phyloP scores from a whole-genome alignment of 2,329 filamentous ascomycete species.

The Incumbomyces lentus region DNA sequence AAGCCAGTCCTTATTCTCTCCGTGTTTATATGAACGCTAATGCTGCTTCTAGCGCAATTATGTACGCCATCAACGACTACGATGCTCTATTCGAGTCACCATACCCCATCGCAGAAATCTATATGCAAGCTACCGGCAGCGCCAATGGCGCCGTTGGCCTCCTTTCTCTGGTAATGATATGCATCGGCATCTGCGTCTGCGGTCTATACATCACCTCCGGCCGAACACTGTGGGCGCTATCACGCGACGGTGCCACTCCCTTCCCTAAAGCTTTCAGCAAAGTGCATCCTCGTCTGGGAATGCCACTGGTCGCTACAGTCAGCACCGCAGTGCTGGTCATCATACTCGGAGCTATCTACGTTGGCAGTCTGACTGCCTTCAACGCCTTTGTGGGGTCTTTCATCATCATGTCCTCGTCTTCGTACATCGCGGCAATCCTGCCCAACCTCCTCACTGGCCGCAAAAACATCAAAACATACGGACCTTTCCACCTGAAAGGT shows the following conservation, averaged over 20 bases:
- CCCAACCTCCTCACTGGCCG: conserved; percentile 43
- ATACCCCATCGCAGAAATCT: conserved; percentile 60
- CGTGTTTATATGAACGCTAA: no score
- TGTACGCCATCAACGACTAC: conserved; percentile 41
- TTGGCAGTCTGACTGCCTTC: conserved; percentile 34
- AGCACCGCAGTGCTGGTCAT: conserved; percentile 41
- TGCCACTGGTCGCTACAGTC: conserved; percentile 48
- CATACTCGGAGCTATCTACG: conserved; percentile 44
- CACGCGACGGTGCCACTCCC: conserved; percentile 48
- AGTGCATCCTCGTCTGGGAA: conserved; percentile 38
- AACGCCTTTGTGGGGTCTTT: conserved; percentile 49
- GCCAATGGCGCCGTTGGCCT: conserved; percentile 42
- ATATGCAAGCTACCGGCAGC: conserved; percentile 47
- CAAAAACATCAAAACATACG: conserved; percentile 38
- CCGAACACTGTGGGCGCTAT: conserved; percentile 54
- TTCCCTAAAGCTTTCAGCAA: conserved; percentile 39
- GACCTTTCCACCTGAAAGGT: conserved; percentile 45
- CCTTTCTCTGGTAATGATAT: conserved; percentile 44
- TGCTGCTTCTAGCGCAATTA: conserved; percentile 30
- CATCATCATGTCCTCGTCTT: conserved; percentile 46
- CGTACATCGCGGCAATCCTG: conserved; percentile 45
- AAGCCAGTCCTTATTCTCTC: no score
- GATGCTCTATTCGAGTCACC: conserved; percentile 29
- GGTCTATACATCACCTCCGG: conserved; percentile 52
- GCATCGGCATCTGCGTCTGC: conserved; percentile 42